phyloP scores from a whole-genome alignment of 129 eudicot species.

The Erigeron canadensis region DNA sequence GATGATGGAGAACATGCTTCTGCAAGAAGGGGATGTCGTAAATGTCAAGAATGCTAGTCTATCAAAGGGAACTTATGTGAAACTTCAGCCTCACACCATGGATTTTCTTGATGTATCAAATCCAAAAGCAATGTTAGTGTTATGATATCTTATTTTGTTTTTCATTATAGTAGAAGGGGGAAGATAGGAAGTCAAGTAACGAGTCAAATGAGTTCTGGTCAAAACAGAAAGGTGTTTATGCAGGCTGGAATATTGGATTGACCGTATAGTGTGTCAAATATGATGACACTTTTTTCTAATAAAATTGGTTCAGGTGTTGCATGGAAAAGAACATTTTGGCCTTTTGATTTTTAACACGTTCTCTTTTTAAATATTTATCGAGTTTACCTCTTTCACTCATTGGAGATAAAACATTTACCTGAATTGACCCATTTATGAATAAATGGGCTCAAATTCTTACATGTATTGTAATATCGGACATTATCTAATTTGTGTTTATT shows the following conservation, averaged over 20 bases:
- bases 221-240: background rate
- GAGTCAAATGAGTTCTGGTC: background rate
- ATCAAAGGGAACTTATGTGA: constrained; percentile 72
- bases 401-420: background rate
- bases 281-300: background rate
- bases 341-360: background rate
- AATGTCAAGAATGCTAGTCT: constrained; percentile 62
- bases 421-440: background rate
- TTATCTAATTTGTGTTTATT: constrained; percentile 4
- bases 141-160: background rate
- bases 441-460: background rate
- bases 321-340: background rate
- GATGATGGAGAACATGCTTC: constrained; percentile 87
- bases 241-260: background rate
- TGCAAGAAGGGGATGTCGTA: constrained; percentile 75
- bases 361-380: background rate
- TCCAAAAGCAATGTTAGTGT: constrained; percentile 84
- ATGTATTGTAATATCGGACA: background rate
- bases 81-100: constrained; percentile 77
- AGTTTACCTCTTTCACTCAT: background rate
- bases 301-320: background rate
- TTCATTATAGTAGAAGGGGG: background rate
- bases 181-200: background rate
- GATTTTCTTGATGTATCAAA: constrained; percentile 73
- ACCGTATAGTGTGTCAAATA: background rate